phyloP scores from a whole-genome alignment of 164 flowering plant species.

The Nymphaea thermarum region DNA sequence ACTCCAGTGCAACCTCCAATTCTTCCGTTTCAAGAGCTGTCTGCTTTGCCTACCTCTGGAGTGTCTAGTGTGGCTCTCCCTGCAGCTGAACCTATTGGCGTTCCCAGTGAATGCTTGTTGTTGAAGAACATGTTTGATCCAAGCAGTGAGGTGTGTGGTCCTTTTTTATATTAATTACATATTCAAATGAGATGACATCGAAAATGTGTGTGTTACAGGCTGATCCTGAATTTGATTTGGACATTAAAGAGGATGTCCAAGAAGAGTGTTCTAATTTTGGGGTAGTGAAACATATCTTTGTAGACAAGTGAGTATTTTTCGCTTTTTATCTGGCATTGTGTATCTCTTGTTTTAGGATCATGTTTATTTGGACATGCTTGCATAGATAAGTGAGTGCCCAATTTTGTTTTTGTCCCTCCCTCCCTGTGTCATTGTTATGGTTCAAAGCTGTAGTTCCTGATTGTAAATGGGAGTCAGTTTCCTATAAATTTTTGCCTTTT shows the following conservation, averaged over 20 bases:
- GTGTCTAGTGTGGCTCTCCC: conserved; percentile 17
- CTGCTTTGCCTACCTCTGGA: conserved; percentile 22
- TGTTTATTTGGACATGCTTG: too few species aligned
- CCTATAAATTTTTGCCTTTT: too few species aligned
- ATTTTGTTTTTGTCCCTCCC: not conserved
- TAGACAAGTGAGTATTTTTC: conserved; percentile 61
- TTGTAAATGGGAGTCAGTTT: too few species aligned
- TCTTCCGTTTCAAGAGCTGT: conserved; percentile 29
- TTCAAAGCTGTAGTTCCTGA: too few species aligned
- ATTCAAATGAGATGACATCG: not conserved
- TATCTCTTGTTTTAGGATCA: too few species aligned
- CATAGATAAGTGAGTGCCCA: too few species aligned
- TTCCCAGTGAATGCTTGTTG: conserved; percentile 58
- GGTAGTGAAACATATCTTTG: conserved; percentile 47
- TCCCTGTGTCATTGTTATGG: not conserved
- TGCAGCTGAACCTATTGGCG: conserved; percentile 51
- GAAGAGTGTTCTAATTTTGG: conserved; percentile 77
- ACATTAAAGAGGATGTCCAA: conserved; percentile 80
- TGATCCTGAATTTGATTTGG: conserved; percentile 84
- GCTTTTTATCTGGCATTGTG: too few species aligned
- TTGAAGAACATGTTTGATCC: conserved; percentile 97
- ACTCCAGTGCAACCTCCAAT: conserved; percentile 32
- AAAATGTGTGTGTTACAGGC: conserved; percentile 26
- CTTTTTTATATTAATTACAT: not conserved
- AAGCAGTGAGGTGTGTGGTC: conserved; percentile 47